Conservation (phyloP, 805 yeast species). For the Myxozyma lipomycoides region DNA sequence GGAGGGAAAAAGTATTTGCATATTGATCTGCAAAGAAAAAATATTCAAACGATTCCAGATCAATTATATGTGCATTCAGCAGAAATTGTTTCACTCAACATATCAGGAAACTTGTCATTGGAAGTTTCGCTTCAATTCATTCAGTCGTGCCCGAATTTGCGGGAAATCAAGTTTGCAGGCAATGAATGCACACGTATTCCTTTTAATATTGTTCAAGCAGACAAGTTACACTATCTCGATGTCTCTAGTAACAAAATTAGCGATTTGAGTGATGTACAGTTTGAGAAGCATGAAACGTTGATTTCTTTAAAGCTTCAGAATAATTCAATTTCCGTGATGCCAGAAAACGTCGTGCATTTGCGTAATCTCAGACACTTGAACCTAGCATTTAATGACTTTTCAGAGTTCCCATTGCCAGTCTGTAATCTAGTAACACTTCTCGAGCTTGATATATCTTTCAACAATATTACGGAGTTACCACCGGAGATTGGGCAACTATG, state of each 20-base stretch:
- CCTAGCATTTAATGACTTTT: slow-evolving; percentile 70
- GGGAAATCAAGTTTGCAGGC: slow-evolving; percentile 38
- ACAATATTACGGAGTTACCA: slow-evolving; percentile 62
- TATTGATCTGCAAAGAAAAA: slow-evolving; percentile 68
- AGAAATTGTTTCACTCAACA: slow-evolving; percentile 76
- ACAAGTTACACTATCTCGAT: slow-evolving; percentile 61
- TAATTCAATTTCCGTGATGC: slow-evolving; percentile 39
- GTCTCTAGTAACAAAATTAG: slow-evolving; percentile 70
- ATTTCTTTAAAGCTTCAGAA: slow-evolving; percentile 51
- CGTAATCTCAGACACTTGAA: slow-evolving; percentile 55
- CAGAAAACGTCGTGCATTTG: slow-evolving; percentile 47
- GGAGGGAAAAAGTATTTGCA: slow-evolving; percentile 53
- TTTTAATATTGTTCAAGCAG: slow-evolving; percentile 62
- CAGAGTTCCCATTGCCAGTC: slow-evolving; percentile 54
- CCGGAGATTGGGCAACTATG: slow-evolving; percentile 53
- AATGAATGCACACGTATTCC: slow-evolving; percentile 75
- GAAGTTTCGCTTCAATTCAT: slow-evolving; percentile 80
- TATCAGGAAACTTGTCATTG: slow-evolving; percentile 82
- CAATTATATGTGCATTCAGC: slow-evolving; percentile 73
- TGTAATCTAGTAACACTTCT: slow-evolving; percentile 54
- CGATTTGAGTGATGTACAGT: slow-evolving; percentile 49
- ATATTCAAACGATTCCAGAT: slow-evolving; percentile 80
- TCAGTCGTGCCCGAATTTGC: slow-evolving; percentile 64
- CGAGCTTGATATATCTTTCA: slow-evolving; percentile 78
- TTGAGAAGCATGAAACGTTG: slow-evolving; percentile 50